Evolutionary conservation across 805 yeast genomes (phyloP).

Genomic region (Barnettozyma wickerhamii): DNA sequence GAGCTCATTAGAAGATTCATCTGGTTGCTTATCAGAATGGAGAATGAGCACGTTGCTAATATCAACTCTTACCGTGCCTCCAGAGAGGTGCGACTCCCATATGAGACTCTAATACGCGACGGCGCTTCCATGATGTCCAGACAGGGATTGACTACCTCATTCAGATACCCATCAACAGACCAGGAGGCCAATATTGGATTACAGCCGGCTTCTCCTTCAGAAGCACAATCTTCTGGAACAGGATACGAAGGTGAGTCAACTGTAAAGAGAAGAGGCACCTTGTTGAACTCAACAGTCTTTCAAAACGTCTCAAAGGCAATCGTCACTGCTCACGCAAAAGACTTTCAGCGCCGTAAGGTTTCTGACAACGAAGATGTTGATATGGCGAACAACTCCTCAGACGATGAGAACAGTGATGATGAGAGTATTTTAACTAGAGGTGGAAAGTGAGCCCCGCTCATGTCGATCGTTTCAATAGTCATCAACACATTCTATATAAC

Average conservation of each 20-base stretch:
- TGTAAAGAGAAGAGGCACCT: slow-evolving; percentile 19
- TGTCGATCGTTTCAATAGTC: too few relatives aligned
- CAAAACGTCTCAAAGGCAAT: slow-evolving; percentile 48
- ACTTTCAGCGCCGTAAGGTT: slow-evolving; percentile 51
- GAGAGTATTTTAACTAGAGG: slow-evolving; percentile 20
- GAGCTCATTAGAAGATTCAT: slow-evolving; percentile 80
- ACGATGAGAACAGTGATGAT: slow-evolving; percentile 31
- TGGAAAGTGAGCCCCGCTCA: background rate
- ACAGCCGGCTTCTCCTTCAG: slow-evolving; percentile 1
- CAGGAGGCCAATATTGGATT: slow-evolving; percentile 8
- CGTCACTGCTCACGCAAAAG: slow-evolving; percentile 77
- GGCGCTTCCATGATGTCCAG: slow-evolving; percentile 23
- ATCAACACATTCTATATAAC: too few relatives aligned
- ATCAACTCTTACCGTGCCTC: slow-evolving; percentile 83
- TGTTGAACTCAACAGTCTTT: slow-evolving; percentile 28
- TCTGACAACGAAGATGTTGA: slow-evolving; percentile 16
- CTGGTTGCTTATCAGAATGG: slow-evolving; percentile 92
- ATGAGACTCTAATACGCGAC: slow-evolving; percentile 38
- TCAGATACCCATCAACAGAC: slow-evolving; percentile 1
- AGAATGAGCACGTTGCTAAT: slow-evolving; percentile 92
- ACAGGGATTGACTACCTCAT: background rate
- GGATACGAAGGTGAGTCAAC: background rate
- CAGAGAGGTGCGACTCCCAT: slow-evolving; percentile 83
- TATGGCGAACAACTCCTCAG: slow-evolving; percentile 19
- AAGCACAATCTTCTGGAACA: background rate